Evolutionary conservation across 345 rosid genomes (phyloP).

Genomic region (Trapa bicornis): DNA sequence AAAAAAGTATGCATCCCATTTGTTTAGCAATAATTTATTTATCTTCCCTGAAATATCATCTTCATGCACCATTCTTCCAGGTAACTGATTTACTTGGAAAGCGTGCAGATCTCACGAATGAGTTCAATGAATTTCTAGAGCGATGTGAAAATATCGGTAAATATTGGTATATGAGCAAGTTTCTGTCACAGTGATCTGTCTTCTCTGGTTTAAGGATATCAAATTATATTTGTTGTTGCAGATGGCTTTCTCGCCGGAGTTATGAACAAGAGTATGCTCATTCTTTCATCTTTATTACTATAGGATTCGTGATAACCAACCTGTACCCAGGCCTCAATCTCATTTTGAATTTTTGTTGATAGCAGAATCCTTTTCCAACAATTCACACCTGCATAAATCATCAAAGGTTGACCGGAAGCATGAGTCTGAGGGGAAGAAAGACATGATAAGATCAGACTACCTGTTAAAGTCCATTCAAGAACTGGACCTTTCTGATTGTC

Average conservation of each 20-base stretch:
- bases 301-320: background rate
- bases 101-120: conserved; percentile 87
- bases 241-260: conserved; percentile 93
- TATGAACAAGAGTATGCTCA: conserved; percentile 78
- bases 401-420: conserved; percentile 54
- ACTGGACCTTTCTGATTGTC: conserved; percentile 86
- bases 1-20: no score
- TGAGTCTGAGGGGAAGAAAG: conserved; percentile 55
- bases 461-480: conserved; percentile 83
- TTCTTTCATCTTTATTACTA: conserved; percentile 6
- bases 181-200: conserved; percentile 12
- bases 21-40: no score
- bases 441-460: conserved; percentile 68
- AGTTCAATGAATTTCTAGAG: conserved; percentile 77
- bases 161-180: conserved; percentile 9
- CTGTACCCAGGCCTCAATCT: background rate
- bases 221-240: conserved; percentile 30
- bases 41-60: no score
- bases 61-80: conserved; percentile 23
- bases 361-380: conserved; percentile 56
- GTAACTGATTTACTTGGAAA: conserved; percentile 84
- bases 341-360: conserved; percentile 7
- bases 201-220: conserved; percentile 10
- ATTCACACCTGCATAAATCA: conserved; percentile 45
- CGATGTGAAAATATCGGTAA: conserved; percentile 87